phyloP scores from a whole-genome alignment of 2,329 filamentous ascomycete genomes.

The Colletotrichum sp. region DNA sequence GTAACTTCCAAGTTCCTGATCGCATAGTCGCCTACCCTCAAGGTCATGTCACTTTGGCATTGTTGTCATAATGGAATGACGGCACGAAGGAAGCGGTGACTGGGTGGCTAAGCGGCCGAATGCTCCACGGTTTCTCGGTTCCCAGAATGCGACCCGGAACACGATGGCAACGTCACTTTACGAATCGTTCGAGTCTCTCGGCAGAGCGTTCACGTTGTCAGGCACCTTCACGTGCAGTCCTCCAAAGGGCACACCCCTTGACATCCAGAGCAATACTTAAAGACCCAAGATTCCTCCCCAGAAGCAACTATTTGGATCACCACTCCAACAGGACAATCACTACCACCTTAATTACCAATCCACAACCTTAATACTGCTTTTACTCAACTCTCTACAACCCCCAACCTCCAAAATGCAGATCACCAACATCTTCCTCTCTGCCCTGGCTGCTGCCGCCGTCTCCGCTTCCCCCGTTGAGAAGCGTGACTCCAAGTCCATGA shows the following conservation, averaged over 20 bases:
- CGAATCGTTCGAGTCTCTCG: neutral
- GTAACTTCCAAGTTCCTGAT: neutral
- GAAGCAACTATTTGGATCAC: neutral
- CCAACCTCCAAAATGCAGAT: slow-evolving; percentile 45
- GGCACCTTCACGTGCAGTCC: neutral
- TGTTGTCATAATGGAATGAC: neutral
- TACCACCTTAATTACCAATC: neutral
- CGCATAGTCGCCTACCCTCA: neutral
- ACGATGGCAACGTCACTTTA: slow-evolving; percentile 9
- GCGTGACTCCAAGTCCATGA: slow-evolving; percentile 38
- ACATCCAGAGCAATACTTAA: neutral
- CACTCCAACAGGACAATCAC: neutral
- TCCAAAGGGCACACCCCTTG: neutral
- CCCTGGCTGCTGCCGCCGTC: slow-evolving; percentile 34
- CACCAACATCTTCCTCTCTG: slow-evolving; percentile 41
- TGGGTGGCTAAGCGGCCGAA: neutral
- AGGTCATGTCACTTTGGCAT: neutral
- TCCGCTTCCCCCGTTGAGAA: slow-evolving; percentile 3
- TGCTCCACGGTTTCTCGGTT: neutral
- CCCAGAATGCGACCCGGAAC: neutral
- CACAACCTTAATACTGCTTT: neutral
- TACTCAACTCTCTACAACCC: neutral
- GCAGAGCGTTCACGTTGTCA: neutral
- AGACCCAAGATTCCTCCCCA: neutral
- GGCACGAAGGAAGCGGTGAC: neutral